Percentiles rank a stretch among this genome's conserved stretches.
Conservation (phyloP, 768 basidiomycete species). For the Hypsizygus marmoreus region DNA sequence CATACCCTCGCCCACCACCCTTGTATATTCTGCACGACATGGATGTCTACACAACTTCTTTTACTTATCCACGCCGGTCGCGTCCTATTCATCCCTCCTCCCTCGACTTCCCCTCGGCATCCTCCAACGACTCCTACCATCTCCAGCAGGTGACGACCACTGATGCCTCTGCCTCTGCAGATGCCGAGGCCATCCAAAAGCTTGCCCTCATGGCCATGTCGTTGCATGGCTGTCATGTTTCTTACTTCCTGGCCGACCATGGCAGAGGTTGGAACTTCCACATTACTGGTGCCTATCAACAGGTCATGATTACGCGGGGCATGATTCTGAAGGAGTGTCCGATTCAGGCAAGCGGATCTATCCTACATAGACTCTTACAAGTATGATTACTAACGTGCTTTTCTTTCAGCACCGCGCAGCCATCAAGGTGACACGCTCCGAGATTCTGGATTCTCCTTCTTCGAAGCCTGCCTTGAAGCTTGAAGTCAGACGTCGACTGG, state of each 20-base stretch:
- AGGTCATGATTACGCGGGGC: constrained; percentile 89
- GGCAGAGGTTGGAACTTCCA: constrained; percentile 86
- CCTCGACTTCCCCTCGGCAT: constrained; percentile 57
- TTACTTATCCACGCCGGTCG: constrained; percentile 86
- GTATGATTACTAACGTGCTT: constrained; percentile 18
- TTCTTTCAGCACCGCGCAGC: constrained; percentile 69
- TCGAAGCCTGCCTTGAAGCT: constrained; percentile 80
- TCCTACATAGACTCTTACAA: constrained; percentile 11
- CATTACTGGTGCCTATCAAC: constrained; percentile 87
- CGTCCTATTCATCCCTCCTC: constrained; percentile 68
- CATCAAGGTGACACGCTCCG: constrained; percentile 90
- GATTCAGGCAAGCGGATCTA: constrained; percentile 59
- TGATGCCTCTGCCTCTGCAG: constrained; percentile 44
- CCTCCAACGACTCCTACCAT: constrained; percentile 42
- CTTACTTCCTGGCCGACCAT: constrained; percentile 73
- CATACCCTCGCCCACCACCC: constrained; percentile 36
- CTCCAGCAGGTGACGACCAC: constrained; percentile 34
- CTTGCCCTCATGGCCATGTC: constrained; percentile 79
- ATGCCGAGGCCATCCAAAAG: constrained; percentile 77
- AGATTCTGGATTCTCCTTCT: constrained; percentile 85
- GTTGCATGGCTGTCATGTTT: constrained; percentile 81
- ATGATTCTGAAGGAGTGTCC: constrained; percentile 90
- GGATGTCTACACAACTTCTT: constrained; percentile 96
- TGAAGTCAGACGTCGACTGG: constrained; percentile 82
- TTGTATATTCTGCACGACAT: constrained; percentile 48